A percentile compares a stretch with the other conserved stretches of the same genome.
Conservation (phyloP, 805 yeast species). For the Kodamaea kaohsiungensis region DNA sequence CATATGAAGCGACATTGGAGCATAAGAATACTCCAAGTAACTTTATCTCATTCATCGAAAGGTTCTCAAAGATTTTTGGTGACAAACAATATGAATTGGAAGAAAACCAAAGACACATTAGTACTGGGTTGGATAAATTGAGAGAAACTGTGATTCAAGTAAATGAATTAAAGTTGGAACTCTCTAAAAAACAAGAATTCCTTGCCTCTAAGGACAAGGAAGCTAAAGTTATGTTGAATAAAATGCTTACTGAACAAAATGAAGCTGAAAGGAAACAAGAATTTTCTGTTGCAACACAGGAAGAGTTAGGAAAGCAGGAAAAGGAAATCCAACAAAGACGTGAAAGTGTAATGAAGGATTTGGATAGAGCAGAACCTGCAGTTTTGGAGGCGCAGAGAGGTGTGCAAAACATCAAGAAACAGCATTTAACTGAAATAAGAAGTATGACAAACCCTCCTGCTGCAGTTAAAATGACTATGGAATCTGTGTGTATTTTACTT, state of each 20-base stretch:
- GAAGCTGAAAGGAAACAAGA: slow-evolving; percentile 91
- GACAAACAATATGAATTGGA: slow-evolving; percentile 52
- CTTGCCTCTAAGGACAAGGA: slow-evolving; percentile 61
- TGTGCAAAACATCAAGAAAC: slow-evolving; percentile 90
- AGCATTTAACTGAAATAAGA: slow-evolving; percentile 84
- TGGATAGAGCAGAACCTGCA: slow-evolving; percentile 82
- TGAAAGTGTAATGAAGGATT: slow-evolving; percentile 55
- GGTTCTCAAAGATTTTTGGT: slow-evolving; percentile 45
- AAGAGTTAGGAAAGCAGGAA: slow-evolving; percentile 68
- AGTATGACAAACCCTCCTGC: slow-evolving; percentile 91
- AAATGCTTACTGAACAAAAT: slow-evolving; percentile 81
- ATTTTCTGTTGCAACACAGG: slow-evolving; percentile 75
- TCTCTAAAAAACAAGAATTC: slow-evolving; percentile 53
- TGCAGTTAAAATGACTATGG: slow-evolving; percentile 80
- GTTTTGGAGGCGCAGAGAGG: slow-evolving; percentile 82
- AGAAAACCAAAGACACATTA: slow-evolving; percentile 68
- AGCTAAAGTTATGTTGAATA: slow-evolving; percentile 70
- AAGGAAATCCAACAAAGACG: slow-evolving; percentile 55
- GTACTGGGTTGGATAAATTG: slow-evolving; percentile 70
- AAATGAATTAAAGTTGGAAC: slow-evolving; percentile 51
- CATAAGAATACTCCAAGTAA: slow-evolving; percentile 48
- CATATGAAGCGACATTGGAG: slow-evolving; percentile 10
- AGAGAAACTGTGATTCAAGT: slow-evolving; percentile 78
- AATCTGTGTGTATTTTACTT: slow-evolving; percentile 80
- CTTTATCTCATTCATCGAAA: slow-evolving; percentile 50